These are phyloP conservation scores for Fusarium anthophilum DNA, from an alignment of 2,329 filamentous ascomycete species.

Conservation along the genomic window DNA sequence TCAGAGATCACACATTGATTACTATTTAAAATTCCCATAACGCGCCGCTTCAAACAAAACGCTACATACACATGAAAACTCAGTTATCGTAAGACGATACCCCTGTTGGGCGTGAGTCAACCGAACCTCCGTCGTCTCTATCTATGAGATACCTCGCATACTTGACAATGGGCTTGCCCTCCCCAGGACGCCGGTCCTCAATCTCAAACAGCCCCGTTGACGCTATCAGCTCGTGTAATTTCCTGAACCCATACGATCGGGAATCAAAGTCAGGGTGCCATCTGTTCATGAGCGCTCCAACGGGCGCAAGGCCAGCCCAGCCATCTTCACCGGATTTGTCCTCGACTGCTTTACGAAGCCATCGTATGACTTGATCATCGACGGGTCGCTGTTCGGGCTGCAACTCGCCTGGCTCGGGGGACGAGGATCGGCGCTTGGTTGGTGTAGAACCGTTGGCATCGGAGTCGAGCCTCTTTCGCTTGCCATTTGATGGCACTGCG, in stretches of 20 bases:
- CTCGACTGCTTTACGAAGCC: conserved; percentile 32
- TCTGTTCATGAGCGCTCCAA: conserved; percentile 41
- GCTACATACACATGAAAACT: rapidly evolving
- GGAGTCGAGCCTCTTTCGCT: neutral
- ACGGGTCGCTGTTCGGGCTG: rapidly evolving
- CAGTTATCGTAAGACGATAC: neutral
- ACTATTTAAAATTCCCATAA: no score
- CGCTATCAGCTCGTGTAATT: conserved; percentile 31
- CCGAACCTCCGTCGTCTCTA: rapidly evolving
- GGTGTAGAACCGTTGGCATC: neutral
- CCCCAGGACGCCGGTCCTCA: rapidly evolving
- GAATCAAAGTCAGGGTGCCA: conserved; percentile 45
- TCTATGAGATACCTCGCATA: neutral
- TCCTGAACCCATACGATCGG: conserved; percentile 42
- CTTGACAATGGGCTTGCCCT: neutral
- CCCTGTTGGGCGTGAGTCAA: no score
- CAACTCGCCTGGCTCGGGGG: neutral
- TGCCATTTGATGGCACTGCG: neutral
- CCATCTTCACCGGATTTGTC: conserved; percentile 36
- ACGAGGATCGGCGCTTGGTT: neutral
- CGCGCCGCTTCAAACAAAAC: neutral
- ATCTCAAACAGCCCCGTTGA: rapidly evolving
- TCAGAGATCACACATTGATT: rapidly evolving
- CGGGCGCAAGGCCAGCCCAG: conserved; percentile 41
- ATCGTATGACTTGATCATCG: neutral